A percentile compares a stretch with the other conserved stretches of the same genome.
Evolutionary conservation across 345 rosid genomes (phyloP).

Genomic region (Salix exigua): DNA sequence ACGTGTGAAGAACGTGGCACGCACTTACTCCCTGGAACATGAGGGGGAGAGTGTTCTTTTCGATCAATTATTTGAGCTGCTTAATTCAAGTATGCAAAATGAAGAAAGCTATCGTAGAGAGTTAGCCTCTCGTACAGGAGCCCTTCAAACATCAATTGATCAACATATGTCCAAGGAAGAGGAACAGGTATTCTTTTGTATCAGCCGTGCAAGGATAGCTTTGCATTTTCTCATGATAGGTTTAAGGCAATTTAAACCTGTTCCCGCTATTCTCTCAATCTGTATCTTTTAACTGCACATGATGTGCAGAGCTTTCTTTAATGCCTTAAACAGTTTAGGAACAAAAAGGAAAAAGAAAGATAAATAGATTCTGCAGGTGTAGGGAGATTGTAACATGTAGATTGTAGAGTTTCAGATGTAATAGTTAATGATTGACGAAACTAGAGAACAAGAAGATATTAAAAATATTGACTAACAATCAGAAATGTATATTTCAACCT

Average conservation of each 20-base stretch:
- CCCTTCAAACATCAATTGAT: constrained; percentile 73
- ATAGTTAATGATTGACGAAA: too few species aligned
- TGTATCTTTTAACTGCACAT: neutral
- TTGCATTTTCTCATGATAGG: neutral
- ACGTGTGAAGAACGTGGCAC: constrained; percentile 88
- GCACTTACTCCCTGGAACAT: constrained; percentile 84
- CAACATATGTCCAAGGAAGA: constrained; percentile 98
- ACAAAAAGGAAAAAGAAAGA: too few species aligned
- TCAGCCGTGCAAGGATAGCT: neutral
- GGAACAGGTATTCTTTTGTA: constrained; percentile 51
- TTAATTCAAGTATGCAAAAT: constrained; percentile 49
- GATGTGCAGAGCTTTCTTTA: too few species aligned
- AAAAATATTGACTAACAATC: too few species aligned
- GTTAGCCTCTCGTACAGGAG: constrained; percentile 74
- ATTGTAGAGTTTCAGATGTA: too few species aligned
- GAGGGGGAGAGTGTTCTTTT: constrained; percentile 76
- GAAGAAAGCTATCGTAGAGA: constrained; percentile 64
- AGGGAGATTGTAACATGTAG: too few species aligned
- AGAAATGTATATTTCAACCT: too few species aligned
- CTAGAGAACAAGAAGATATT: too few species aligned
- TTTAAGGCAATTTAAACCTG: neutral
- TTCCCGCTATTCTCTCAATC: neutral
- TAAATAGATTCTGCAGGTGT: too few species aligned
- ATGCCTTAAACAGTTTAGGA: too few species aligned
- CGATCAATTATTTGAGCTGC: constrained; percentile 64